Percentiles rank a stretch among this genome's conserved stretches.
Evolutionary conservation across 2,329 filamentous ascomycete genomes (phyloP).

Genomic region (Xylaria sp.): DNA sequence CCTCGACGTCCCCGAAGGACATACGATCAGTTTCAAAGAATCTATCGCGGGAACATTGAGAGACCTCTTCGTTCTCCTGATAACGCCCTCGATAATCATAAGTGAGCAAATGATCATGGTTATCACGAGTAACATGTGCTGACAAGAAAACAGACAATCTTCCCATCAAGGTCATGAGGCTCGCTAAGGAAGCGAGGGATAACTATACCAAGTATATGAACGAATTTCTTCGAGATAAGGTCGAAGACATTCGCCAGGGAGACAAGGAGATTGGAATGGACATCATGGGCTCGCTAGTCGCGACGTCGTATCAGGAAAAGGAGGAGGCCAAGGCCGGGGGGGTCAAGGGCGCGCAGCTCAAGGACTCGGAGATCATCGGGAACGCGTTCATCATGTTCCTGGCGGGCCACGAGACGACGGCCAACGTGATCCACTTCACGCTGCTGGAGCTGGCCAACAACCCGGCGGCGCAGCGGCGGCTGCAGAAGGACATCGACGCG

Average conservation of each 20-base stretch:
- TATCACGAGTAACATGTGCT: slow-evolving; percentile 9
- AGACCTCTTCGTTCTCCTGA: slow-evolving; percentile 62
- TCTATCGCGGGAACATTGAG: slow-evolving; percentile 65
- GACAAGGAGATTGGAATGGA: slow-evolving; percentile 52
- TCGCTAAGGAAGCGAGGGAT: slow-evolving; percentile 57
- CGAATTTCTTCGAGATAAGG: slow-evolving; percentile 67
- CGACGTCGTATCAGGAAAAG: slow-evolving; percentile 26
- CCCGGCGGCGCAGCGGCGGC: slow-evolving; percentile 61
- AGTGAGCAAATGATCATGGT: slow-evolving; percentile 37
- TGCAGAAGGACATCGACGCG: slow-evolving; percentile 71
- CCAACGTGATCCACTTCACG: slow-evolving; percentile 73
- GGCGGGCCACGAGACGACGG: slow-evolving; percentile 81
- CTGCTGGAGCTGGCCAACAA: slow-evolving; percentile 69
- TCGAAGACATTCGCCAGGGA: slow-evolving; percentile 43
- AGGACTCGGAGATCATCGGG: slow-evolving; percentile 68
- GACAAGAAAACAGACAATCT: slow-evolving; percentile 39
- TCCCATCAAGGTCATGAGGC: slow-evolving; percentile 54
- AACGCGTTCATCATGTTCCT: slow-evolving; percentile 72
- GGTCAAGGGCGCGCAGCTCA: slow-evolving; percentile 44
- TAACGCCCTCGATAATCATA: slow-evolving; percentile 63
- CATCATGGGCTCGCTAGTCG: slow-evolving; percentile 56
- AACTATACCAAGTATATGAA: slow-evolving; percentile 73
- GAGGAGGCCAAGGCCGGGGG: slow-evolving; percentile 13
- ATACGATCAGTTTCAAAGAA: slow-evolving; percentile 67
- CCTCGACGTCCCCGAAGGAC: slow-evolving; percentile 50